These are phyloP conservation scores for Ophiostoma montium DNA, from an alignment of 2,329 filamentous ascomycete species.

Conservation along the genomic window DNA sequence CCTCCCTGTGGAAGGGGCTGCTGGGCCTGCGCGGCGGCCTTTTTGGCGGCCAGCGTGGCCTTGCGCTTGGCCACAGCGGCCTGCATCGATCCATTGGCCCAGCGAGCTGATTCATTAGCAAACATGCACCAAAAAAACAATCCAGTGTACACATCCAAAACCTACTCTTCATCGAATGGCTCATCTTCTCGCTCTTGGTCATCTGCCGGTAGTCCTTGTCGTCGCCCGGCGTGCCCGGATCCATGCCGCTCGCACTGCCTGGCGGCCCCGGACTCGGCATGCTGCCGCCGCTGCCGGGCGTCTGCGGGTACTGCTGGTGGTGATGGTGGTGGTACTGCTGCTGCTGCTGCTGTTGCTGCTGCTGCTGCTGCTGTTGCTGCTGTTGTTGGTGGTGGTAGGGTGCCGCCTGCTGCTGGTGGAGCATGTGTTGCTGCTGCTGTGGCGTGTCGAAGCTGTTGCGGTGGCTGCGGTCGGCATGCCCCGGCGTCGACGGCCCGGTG, in stretches of 20 bases:
- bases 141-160: conserved; percentile 3
- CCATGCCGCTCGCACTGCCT: background rate
- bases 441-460: background rate
- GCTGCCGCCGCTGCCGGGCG: background rate
- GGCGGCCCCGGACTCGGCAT: background rate
- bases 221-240: conserved; percentile 4
- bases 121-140: background rate
- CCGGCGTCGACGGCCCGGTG: background rate
- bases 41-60: conserved; percentile 45
- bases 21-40: conserved; percentile 19
- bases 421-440: background rate
- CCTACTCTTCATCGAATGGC: conserved; percentile 50
- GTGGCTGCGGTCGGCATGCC: background rate
- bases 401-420: background rate
- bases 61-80: conserved; percentile 46
- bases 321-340: conserved; percentile 3
- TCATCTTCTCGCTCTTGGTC: conserved; percentile 54
- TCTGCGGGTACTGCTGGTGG: background rate
- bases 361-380: background rate
- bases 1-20: background rate
- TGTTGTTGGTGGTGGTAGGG: background rate
- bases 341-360: background rate
- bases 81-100: conserved; percentile 47
- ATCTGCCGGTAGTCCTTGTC: conserved; percentile 46
- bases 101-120: conserved; percentile 30